Base-by-base conservation (phyloP, 495 filamentous ascomycete genomes). In the Parachaetomium inaequale region DNA sequence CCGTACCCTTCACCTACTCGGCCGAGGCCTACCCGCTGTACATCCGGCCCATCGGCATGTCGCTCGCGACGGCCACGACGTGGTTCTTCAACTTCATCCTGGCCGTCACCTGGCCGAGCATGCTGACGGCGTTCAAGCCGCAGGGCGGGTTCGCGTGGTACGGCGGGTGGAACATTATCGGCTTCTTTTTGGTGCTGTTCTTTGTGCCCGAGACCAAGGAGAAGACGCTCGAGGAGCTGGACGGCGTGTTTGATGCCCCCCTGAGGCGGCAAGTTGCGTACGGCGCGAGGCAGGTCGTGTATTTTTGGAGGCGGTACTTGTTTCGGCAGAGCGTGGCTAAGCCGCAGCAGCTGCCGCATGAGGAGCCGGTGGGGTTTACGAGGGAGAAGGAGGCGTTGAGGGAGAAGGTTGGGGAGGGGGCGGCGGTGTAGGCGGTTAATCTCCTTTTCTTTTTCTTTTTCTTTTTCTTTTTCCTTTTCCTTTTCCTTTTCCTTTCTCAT, bases 1-100 rank as follows among this genome's bases (percentile, higher is more conserved):
- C 91, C 7, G 90, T 93, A 0, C 89, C 91, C 3, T 93, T 92
- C 67, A 86, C 87, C 7, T 91, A 93, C 73, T 86, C 84, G 17
- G 89, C 89, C 49, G 89, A 93, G 68, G 89, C 88, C 0, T 91
- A 87, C 71, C 89, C 89, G 1, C 78, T 91, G 0, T 86, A 82
- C 3, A 87, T 90, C 71, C 84, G 88, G 61, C 86, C 90, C 64
- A 78, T 89, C 14, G 88, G 88, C 57, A 92, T 92, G 88, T 81
- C 79, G 1, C 86, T 85, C 74, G 82, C 88, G 3, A 87, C 90
- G 8, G 86, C 87, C 1, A 88, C 83, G 74, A 78, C 12, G 70
- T 73, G 12, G 70, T 80, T 61, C 74, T 88, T 89, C 72, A 88
- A 88, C 59, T 83, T 84, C 63, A 70, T 90, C 0, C 73, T 91